phyloP scores from a whole-genome alignment of 1,139 yeast species.

The Saccharomyces hybrid region DNA sequence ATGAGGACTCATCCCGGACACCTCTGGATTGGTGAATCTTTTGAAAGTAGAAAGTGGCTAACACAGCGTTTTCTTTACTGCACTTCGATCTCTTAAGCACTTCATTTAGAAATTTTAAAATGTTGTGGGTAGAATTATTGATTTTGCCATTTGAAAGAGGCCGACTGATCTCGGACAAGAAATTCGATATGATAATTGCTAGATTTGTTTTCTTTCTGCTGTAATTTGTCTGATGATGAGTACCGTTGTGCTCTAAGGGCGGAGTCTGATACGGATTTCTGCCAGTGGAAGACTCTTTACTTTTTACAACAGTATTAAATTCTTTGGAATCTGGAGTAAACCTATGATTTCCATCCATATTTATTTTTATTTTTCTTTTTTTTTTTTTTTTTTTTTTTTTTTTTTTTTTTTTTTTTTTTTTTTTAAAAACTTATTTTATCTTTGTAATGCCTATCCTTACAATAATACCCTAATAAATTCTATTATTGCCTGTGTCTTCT shows the following conservation, averaged over 20 bases:
- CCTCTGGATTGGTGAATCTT: conserved; percentile 13
- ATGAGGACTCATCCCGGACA: neutral
- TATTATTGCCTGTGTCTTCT: neutral
- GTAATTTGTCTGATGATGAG: neutral
- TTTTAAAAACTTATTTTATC: neutral
- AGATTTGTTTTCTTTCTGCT: neutral
- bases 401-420: neutral
- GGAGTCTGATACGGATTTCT: conserved; percentile 21
- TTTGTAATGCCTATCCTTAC: neutral
- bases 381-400: neutral
- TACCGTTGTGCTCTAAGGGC: conserved; percentile 13
- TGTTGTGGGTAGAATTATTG: conserved; percentile 8
- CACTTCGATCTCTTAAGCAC: conserved; percentile 27
- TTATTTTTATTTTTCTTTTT: neutral
- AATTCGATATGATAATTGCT: neutral
- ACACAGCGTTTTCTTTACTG: conserved; percentile 17
- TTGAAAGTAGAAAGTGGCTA: conserved; percentile 23
- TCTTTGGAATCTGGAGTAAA: neutral
- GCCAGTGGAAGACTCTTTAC: neutral
- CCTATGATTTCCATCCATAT: neutral
- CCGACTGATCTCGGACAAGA: neutral
- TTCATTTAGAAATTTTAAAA: conserved; percentile 21
- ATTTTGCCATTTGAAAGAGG: conserved; percentile 3
- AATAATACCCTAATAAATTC: neutral
- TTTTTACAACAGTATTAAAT: neutral